A percentile compares a stretch with the other conserved stretches of the same genome.
phyloP scores from a whole-genome alignment of 345 rosid species.

The Conringia planisiliqua region DNA sequence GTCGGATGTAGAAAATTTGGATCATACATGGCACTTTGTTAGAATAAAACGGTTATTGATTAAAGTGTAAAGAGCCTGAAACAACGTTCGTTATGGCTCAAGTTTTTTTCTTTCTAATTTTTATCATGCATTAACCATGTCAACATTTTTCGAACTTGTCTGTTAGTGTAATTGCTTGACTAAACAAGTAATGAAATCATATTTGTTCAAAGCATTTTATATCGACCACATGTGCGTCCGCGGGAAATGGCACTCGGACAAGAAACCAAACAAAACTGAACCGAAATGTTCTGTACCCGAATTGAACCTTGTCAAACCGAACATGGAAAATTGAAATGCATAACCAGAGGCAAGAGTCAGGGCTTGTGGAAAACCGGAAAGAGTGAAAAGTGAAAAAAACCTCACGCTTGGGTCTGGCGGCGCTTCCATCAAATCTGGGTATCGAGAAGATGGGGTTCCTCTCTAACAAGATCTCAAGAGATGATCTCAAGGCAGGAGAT shows the following conservation, averaged over 20 bases:
- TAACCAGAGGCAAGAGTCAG: background rate
- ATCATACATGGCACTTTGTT: background rate
- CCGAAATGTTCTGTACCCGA: background rate
- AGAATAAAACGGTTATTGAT: background rate
- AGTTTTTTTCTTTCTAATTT: no score
- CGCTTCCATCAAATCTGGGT: background rate
- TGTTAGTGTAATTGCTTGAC: no score
- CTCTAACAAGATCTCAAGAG: conserved; percentile 51
- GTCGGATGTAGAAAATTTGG: conserved; percentile 34
- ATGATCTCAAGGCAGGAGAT: conserved; percentile 58
- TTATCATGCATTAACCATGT: no score
- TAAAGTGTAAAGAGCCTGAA: background rate
- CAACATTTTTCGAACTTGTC: no score
- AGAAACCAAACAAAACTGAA: background rate
- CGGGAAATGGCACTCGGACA: background rate
- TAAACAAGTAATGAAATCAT: no score
- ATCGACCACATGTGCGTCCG: no score
- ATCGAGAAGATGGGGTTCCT: conserved; percentile 50
- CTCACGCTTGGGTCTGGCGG: background rate
- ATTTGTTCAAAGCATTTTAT: no score
- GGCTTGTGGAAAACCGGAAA: background rate
- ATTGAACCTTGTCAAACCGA: background rate
- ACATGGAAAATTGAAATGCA: background rate
- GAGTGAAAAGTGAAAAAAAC: background rate
- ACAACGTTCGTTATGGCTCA: no score